Percentiles rank a stretch among this genome's conserved stretches.
Conservation (phyloP, 202 grass and related monocot genomes). For the Setaria italica region DNA sequence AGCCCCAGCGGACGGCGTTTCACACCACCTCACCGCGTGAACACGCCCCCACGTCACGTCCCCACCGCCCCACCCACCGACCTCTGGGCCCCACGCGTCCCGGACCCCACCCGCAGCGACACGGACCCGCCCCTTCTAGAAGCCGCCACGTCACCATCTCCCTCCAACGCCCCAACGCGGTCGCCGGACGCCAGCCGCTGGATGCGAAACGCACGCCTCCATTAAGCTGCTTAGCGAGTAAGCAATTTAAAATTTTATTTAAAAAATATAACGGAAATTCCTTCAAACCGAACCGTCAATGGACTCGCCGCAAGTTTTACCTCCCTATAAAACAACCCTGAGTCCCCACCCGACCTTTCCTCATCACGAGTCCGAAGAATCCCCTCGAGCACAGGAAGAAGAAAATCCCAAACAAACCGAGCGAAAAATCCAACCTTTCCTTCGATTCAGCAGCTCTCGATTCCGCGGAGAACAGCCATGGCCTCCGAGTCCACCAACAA, state of each 20-base stretch:
- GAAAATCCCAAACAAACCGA: background rate
- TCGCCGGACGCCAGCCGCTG: background rate
- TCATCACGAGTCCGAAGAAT: constrained; percentile 9
- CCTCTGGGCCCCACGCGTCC: background rate
- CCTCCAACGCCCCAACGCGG: background rate
- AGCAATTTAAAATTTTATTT: constrained; percentile 13
- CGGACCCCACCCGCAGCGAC: background rate
- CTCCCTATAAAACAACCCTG: constrained; percentile 33
- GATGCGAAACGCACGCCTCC: background rate
- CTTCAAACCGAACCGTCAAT: background rate
- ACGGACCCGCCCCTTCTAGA: constrained; percentile 13
- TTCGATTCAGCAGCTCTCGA: background rate
- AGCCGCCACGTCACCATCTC: constrained; percentile 4
- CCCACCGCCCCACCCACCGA: background rate
- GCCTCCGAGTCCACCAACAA: constrained; percentile 19
- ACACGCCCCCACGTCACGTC: constrained; percentile 1
- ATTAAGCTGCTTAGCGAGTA: constrained; percentile 41
- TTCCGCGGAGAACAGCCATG: constrained; percentile 17
- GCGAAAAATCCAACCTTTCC: background rate
- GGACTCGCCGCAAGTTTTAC: background rate
- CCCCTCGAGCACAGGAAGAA: background rate
- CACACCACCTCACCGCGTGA: constrained; percentile 26
- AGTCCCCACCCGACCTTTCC: background rate
- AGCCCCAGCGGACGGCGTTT: constrained; percentile 5
- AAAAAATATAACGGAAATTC: background rate